Evolutionary conservation across 1,139 yeast genomes (phyloP), one percentile per base, ranked within the genome.

Genomic region (Pichia sp.): DNA sequence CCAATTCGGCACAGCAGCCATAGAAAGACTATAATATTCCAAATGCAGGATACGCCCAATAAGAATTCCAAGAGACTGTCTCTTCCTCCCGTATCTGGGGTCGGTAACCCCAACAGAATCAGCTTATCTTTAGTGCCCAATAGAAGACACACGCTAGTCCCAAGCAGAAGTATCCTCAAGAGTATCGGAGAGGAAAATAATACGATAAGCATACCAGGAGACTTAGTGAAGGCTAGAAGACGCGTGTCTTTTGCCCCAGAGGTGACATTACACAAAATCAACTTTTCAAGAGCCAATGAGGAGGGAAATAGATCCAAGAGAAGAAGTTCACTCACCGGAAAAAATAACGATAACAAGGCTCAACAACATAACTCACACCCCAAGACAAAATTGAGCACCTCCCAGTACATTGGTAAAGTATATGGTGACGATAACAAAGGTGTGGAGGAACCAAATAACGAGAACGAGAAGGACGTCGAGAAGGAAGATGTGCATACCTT

Each of bases 241-340:
- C 57, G 87, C 25, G 87, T 80, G 0, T 77, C 85, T 1, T 80
- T 80, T 62, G 85, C 86, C 2, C 85, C 85, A 2, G 87, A 79
- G 49, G 87, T 79, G 0, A 79, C 86, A 0, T 59, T 80, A 25
- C 86, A 79, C 54, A 77, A 77, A 48, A 73, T 79, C 38, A 44
- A 47, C 22, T 40, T 33, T 32, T 22, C 32, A 3, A 35, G 20
- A 16, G 20, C 40, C 4, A 32, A 11, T 9, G 21, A 35, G 15
- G 39, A 40, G 6, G 32, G 32, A 8, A 27, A 29, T 7, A 39
- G 22, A 13, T 14, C 15, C 6, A 39, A 38, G 13, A 28, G 32
- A 23, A 33, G 37, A 22, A 30, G 17, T 14, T 39, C 48, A 14
- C 25, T 32, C 4, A 6, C 9, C n/a, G 33, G 37, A 2, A 23